These are phyloP conservation scores for Camellia oleifera DNA, from an alignment of 179 eudicot species.

Conservation along the genomic window DNA sequence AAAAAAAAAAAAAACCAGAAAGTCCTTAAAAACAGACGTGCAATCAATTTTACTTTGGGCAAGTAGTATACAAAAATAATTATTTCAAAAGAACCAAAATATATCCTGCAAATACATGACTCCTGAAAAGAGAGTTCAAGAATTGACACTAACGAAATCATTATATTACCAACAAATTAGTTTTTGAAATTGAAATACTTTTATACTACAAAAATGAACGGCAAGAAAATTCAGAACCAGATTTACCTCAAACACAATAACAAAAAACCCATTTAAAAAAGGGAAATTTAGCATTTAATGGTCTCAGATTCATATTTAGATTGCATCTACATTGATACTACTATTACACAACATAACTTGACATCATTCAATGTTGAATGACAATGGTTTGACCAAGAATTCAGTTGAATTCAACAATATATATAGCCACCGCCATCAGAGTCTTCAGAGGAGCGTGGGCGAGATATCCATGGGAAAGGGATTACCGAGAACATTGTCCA, in stretches of 20 bases:
- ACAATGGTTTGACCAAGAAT: not conserved
- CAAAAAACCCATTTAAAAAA: not conserved
- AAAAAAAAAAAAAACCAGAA: no score
- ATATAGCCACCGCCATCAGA: not conserved
- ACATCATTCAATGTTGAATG: not conserved
- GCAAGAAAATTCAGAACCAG: not conserved
- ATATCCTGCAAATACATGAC: no score
- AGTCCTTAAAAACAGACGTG: no score
- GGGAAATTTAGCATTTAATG: not conserved
- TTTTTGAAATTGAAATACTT: no score
- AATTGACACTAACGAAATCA: no score
- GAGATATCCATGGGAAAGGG: slow-evolving; percentile 79
- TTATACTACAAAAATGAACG: not conserved
- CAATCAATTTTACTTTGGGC: no score
- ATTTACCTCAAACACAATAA: not conserved
- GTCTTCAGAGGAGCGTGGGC: slow-evolving; percentile 51
- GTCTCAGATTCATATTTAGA: not conserved
- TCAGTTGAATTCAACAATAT: not conserved
- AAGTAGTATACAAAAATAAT: no score
- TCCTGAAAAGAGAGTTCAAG: no score
- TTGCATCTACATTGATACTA: not conserved
- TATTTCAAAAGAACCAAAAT: no score
- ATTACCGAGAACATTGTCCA: slow-evolving; percentile 62
- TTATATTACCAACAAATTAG: no score
- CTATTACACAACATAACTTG: not conserved